Evolutionary conservation across 805 yeast species (phyloP), one percentile per base, ranked within the genome.

Genomic region (Candida tammaniensis): DNA sequence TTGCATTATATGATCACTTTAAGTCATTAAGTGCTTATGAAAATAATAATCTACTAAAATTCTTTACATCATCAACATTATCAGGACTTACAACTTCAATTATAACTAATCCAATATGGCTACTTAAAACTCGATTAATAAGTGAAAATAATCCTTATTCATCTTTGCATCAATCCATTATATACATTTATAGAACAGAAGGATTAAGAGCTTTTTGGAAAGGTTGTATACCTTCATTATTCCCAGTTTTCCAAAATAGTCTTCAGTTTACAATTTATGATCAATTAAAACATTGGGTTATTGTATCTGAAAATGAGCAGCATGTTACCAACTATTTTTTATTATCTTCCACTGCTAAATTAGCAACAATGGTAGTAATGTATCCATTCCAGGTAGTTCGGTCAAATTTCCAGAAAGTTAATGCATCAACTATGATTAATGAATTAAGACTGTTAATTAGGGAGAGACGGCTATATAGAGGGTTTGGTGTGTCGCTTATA

Each of bases 81-180:
- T 88, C 97, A 0, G 98, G 98, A 0, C 51, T 79, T 25, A 49
- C 79, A 4, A 86, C 96, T 0, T 74, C 94, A 1, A 36, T 86
- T 0, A 26, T 85, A 11, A 89, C 98, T 1, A 93, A 88, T 52
- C 98, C 98, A 1, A 74, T 91, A 8, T 91, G 98, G 98, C 96
- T 93, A 1, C 56, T 93, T 13, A 93, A 93, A 57, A 93, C 98
- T 0, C 70, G 98, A 42, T 82, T 91, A 45, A 69, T 89, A 49
- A 78, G 88, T 13, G 74, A 76, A 2, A 59, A 74, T 2, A 71
- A 70, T 11, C 80, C 86, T 0, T 86, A 87, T 50, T 56, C 57
- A 7, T 76, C 86, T 0, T 58, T 80, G 5, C 8, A 49, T 13
- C 76, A 78, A 39, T 94, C 95, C 1, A 48, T 78, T 0, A 36